These are phyloP conservation scores for Eucalyptus polybractea DNA, from an alignment of 345 rosid species.

Conservation along the genomic window DNA sequence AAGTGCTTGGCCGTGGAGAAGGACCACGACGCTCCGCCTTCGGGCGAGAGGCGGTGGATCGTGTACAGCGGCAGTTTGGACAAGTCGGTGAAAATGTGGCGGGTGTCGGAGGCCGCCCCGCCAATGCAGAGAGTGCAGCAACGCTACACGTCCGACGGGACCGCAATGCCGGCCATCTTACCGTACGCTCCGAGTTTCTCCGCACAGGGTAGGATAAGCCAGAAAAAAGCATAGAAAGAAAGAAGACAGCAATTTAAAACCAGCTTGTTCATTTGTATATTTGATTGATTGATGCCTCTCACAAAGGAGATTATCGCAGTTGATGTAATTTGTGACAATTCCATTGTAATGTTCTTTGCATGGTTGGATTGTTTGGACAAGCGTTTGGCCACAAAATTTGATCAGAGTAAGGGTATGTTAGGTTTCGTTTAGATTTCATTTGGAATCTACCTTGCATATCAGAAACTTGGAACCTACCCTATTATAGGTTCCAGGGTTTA, in stretches of 20 bases:
- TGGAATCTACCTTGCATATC: fast-evolving
- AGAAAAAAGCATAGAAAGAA: background rate
- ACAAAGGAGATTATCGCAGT: background rate
- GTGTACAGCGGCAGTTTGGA: conserved; percentile 93
- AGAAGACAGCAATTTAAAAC: background rate
- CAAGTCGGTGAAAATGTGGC: conserved; percentile 87
- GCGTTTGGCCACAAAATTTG: background rate
- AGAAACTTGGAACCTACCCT: fast-evolving
- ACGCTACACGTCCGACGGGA: background rate
- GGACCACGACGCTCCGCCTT: conserved; percentile 24
- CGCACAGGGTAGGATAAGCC: conserved; percentile 20
- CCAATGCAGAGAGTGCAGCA: conserved; percentile 5
- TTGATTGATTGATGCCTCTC: background rate
- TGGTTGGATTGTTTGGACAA: background rate
- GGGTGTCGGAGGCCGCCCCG: conserved; percentile 52
- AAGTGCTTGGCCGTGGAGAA: conserved; percentile 79
- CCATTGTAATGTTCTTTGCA: background rate
- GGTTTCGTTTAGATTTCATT: too few relatives aligned
- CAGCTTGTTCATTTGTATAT: background rate
- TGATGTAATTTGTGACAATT: background rate
- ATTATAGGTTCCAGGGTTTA: fast-evolving
- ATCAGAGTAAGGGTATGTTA: fast-evolving
- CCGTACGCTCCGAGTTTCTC: conserved; percentile 22
- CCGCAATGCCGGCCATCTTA: background rate
- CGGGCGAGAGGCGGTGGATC: conserved; percentile 49